These are phyloP conservation scores for Bimuria novae-zelandiae DNA, from an alignment of 2,329 filamentous ascomycete genomes.

Conservation along the genomic window DNA sequence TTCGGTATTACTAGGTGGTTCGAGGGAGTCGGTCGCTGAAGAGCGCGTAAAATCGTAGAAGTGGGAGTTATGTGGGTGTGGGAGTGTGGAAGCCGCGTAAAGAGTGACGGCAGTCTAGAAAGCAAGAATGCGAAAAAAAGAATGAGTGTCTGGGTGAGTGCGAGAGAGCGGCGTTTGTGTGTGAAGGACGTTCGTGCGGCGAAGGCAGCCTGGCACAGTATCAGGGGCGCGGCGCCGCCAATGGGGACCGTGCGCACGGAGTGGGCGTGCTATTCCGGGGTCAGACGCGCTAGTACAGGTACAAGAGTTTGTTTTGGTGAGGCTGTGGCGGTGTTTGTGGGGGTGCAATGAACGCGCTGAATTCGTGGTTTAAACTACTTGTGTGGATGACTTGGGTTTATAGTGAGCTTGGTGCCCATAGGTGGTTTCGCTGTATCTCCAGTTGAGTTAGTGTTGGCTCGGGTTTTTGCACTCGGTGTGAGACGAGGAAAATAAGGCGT, in stretches of 20 bases:
- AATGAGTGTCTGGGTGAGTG: conserved; percentile 6
- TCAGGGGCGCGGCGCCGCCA: conserved; percentile 6
- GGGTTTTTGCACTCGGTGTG: not conserved
- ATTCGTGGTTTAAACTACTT: too few species aligned
- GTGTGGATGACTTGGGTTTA: too few species aligned
- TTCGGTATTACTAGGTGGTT: conserved; percentile 9
- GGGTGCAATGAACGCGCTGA: too few species aligned
- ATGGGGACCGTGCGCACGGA: not conserved
- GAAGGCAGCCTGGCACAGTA: not conserved
- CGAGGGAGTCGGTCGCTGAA: conserved; percentile 8
- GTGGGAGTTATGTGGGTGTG: conserved; percentile 1
- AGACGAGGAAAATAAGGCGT: not conserved
- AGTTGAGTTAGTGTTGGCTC: not conserved
- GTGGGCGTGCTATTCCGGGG: conserved; percentile 5
- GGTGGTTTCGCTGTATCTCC: too few species aligned
- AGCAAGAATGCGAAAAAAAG: conserved; percentile 8
- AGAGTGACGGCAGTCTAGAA: conserved; percentile 15
- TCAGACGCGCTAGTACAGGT: conserved; percentile 6
- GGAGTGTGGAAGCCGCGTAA: conserved; percentile 15
- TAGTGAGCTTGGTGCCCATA: too few species aligned
- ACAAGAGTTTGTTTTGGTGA: too few species aligned
- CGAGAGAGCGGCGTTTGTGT: not conserved
- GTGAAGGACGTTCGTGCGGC: not conserved
- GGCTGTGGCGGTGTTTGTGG: too few species aligned
- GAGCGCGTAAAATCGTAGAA: conserved; percentile 3